Base-by-base conservation (phyloP, 345 rosid species). In the Cardamine chenopodiifolia region DNA sequence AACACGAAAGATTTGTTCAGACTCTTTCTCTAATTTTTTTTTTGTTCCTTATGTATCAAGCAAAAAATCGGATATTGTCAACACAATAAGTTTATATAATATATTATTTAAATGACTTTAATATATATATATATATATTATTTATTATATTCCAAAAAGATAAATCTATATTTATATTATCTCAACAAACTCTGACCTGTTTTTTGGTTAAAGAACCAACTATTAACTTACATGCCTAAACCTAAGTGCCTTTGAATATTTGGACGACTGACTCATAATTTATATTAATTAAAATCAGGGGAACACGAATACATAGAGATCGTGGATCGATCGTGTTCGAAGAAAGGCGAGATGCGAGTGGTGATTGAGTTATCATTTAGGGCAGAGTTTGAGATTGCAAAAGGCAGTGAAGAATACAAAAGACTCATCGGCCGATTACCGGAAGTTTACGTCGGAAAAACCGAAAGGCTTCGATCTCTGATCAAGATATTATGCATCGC, bases 341-440 rank as follows among this genome's bases (percentile, higher is more conserved):
- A 83, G 69, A 85, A 74, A 67, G 85, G 87, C 6, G 84, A 85
- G 70, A 58, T 85, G 48, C 76, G 90, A 63, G 86, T 91, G 48
- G 75, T 91, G 35, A 83, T 93, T 15, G 98, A 93, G 76, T 75
- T 86, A 59, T 88, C 85, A 55, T 93, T 93, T 49, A 80, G 87
- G 52, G 88, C 82, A 0, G 96, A 93, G 74, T 91, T 93, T 52
- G 92, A 89, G 88, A 89, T 89, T 83, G 97, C 86, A 1, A 88
- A 87, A 73, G 88, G 92, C 12, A 73, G 77, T 47, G 84, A 87
- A 53, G 90, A 85, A n/a, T 93, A 93, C 80, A 86, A 84, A 40
- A 70, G 61, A 58, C 72, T 91, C 26, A 47, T 82, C 9, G 47
- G 76, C 6, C 79, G 70, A 39, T 55, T 91, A 26, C 96, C 96